phyloP scores from a whole-genome alignment of 2,329 filamentous ascomycete genomes.

The Epichloe hybrida region DNA sequence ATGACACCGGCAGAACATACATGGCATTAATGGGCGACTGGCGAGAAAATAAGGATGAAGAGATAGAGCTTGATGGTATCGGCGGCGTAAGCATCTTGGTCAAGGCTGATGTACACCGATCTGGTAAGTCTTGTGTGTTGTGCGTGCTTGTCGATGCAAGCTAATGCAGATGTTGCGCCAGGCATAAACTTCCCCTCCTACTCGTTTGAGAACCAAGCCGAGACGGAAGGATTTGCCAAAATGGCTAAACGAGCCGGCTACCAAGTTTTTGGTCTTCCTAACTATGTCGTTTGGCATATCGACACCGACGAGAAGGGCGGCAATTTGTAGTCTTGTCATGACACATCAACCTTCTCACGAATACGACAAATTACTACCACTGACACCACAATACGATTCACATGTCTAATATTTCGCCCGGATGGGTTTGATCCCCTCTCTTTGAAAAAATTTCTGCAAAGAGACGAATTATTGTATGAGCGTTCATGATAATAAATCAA shows the following conservation, averaged over 20 bases:
- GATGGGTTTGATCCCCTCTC: conserved; percentile 9
- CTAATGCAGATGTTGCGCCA: conserved; percentile 23
- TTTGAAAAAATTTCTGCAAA: conserved; percentile 7
- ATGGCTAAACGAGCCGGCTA: conserved; percentile 97
- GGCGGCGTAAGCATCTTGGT: conserved; percentile 96
- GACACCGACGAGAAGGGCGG: conserved; percentile 91
- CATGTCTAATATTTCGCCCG: conserved; percentile 12
- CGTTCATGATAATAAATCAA: conserved; percentile 13
- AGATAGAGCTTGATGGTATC: conserved; percentile 87
- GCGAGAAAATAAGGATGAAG: conserved; percentile 80
- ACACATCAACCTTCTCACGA: not conserved
- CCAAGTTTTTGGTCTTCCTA: conserved; percentile 80
- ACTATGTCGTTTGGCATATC: conserved; percentile 98
- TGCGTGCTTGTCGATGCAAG: not conserved
- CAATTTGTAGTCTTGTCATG: conserved; percentile 38
- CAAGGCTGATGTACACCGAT: conserved; percentile 93
- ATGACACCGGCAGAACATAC: conserved; percentile 77
- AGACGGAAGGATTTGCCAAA: conserved; percentile 96
- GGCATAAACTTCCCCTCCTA: conserved; percentile 97
- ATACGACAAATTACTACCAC: not conserved
- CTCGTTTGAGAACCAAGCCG: conserved; percentile 95
- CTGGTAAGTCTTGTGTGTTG: conserved; percentile 43
- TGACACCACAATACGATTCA: conserved; percentile 8
- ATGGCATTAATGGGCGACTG: conserved; percentile 89
- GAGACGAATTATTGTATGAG: conserved; percentile 12